Base-by-base conservation (phyloP, 2,329 filamentous ascomycete species). In the Pseudopithomyces chartarum region DNA sequence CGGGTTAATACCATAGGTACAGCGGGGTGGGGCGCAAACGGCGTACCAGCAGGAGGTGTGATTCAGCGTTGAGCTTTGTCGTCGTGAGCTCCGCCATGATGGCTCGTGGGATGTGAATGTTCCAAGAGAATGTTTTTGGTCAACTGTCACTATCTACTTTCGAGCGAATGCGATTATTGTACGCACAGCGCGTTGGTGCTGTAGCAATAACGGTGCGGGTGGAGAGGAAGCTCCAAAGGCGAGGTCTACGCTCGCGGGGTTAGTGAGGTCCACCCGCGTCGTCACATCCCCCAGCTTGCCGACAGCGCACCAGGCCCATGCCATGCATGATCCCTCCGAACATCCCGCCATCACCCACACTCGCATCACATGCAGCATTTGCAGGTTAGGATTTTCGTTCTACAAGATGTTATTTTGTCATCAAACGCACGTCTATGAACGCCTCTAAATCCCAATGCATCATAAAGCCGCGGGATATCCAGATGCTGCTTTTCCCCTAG, bases 11-110 rank as follows among this genome's bases (percentile, higher is more conserved):
- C 10, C 55, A 44, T 32, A 34, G 4, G 20, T 12, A 6, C n/a
- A 46, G 32, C 17, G 53, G 44, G 36, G 34, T 10, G 40, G 34
- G 40, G 26, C 46, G 20, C 43, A 43, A 29, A n/a, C 38, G 42
- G 59, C 81, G 66, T 81, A 90, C 89, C 53, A 94, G 86, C 56
- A 93, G 84, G 46, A 93, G 83, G 71, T 94, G 90, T 61, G 87
- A 86, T 67, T 88, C 87, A 64, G 90, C 88, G 69, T 90, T 89
- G 65, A 93, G 84, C 76, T 87, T 88, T 49, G 85, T 85, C 54
- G 85, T 85, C 12, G 73, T 77, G 60, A 79, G 74, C 64, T 81
- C 78, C 47, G 79, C 78, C 79, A 81, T 80, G 61, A 55, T 39
- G 29, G 39, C 26, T 8, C 8, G 23, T 13, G 8, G 12, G 17